Evolutionary conservation across 768 basidiomycete species (phyloP), one percentile per base, ranked within the genome.

Genomic region (Tricholomella constricta): DNA sequence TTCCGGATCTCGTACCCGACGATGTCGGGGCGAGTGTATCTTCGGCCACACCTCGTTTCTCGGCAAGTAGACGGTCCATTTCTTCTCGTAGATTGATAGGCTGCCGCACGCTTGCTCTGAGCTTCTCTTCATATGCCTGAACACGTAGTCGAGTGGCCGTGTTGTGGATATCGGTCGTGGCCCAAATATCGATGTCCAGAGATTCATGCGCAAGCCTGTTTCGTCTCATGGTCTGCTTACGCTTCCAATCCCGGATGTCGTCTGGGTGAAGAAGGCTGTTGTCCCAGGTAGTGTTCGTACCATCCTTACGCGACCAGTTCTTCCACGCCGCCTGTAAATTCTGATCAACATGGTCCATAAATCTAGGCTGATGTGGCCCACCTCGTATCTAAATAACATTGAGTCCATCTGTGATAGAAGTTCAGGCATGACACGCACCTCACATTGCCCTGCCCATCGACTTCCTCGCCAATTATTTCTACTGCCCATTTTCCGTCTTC

Each of bases 271-370:
- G 40, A 8, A 57, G 54, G 12, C 63, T 61, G 20, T 64, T 66
- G 34, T 76, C 63, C 83, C 83, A 85, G 6, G 83, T 84, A 2
- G 77, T 78, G 55, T 78, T 80, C 6, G 83, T 79, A 0, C 77
- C 80, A 57, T 85, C 78, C 1, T 51, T 36, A 22, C 83, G 78
- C 2, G 59, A 31, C 83, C 83, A 85, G 34, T 69, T 66, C 17
- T 64, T 70, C 83, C 83, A 85, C 54, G 71, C 67, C 4, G 81
- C 78, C 81, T 85, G 53, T 42, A 40, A 40, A 32, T 22, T n/a
- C 35, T 14, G 41, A 6, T 6, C 20, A 45, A 37, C 25, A 6
- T 32, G 6, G 9, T 15, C n/a, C 26, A 27, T 17, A n/a, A 4
- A 12, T 15, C 25, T 14, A 7, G 22, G 12, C n/a, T 20, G 37